Evolutionary conservation across 345 rosid genomes (phyloP).

Genomic region (Eutrema heterophyllum): DNA sequence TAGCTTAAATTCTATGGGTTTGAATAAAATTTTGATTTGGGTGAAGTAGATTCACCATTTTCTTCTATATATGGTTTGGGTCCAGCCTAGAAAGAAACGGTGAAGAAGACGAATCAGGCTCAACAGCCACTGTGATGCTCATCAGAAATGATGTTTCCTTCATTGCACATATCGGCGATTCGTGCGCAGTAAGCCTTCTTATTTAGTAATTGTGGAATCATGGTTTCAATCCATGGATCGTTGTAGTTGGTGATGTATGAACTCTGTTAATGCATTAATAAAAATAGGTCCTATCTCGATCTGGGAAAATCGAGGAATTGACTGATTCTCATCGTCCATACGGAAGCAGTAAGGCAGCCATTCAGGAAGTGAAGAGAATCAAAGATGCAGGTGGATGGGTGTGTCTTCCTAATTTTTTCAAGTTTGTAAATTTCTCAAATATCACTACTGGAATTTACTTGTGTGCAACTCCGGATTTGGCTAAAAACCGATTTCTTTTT

Average conservation of each 20-base stretch:
- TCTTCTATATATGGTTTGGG: neutral
- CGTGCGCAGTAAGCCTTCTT: conserved; percentile 53
- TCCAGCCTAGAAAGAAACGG: conserved; percentile 55
- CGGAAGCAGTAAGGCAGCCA: conserved; percentile 64
- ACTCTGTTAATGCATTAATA: neutral
- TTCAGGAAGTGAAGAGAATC: conserved; percentile 76
- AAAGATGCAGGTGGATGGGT: conserved; percentile 99
- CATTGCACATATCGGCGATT: conserved; percentile 88
- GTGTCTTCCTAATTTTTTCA: conserved; percentile 19
- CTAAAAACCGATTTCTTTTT: neutral
- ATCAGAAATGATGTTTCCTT: conserved; percentile 48
- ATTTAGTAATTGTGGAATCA: neutral
- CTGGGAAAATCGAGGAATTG: conserved; percentile 64
- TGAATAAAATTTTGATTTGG: conserved; percentile 12
- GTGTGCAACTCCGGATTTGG: neutral
- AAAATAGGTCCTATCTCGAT: conserved; percentile 69
- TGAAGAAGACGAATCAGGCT: conserved; percentile 76
- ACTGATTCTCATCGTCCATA: conserved; percentile 86
- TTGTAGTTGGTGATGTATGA: neutral
- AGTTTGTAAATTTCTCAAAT: neutral
- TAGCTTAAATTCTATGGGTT: neutral
- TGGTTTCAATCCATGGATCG: too few species aligned
- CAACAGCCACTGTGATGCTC: conserved; percentile 78
- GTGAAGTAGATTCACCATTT: neutral
- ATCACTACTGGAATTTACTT: neutral